Conservation (phyloP, 1,139 yeast genomes). For the Scheffersomyces lignicola region DNA sequence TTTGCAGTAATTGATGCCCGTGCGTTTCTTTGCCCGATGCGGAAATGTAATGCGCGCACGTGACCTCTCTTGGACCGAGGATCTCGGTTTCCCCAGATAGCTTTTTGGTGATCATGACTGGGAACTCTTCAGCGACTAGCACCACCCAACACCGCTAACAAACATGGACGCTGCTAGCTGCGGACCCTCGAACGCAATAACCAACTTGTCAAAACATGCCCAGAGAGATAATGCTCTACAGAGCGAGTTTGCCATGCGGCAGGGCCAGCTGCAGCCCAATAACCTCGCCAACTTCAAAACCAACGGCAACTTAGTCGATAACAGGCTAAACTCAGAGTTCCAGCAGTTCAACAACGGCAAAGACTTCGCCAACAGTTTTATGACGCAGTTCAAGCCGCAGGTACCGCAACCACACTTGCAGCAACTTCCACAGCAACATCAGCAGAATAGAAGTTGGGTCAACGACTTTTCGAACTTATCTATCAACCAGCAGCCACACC, state of each 20-base stretch:
- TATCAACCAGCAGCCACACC: constrained; percentile 12
- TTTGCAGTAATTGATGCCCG: no score
- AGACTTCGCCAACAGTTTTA: constrained; percentile 23
- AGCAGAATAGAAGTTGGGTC: constrained; percentile 25
- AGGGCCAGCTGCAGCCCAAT: constrained; percentile 10
- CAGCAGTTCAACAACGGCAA: constrained; percentile 25
- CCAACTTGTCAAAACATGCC: constrained; percentile 32
- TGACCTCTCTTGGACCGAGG: neutral
- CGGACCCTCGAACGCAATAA: constrained; percentile 40
- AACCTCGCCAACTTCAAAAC: constrained; percentile 12
- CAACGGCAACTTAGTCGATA: constrained; percentile 20
- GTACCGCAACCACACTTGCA: constrained; percentile 14
- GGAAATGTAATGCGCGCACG: neutral
- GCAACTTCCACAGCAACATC: constrained; percentile 11
- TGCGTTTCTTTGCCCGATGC: neutral
- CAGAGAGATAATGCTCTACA: constrained; percentile 35
- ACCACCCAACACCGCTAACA: no score
- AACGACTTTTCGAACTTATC: constrained; percentile 33
- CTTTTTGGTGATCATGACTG: no score
- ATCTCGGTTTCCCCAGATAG: no score
- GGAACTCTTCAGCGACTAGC: no score
- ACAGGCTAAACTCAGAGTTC: constrained; percentile 35
- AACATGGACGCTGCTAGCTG: constrained; percentile 36
- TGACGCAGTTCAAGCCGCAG: constrained; percentile 15
- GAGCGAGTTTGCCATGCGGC: constrained; percentile 19